Conservation (phyloP, 441 rosid genomes). For the Codiaeum variegatum region DNA sequence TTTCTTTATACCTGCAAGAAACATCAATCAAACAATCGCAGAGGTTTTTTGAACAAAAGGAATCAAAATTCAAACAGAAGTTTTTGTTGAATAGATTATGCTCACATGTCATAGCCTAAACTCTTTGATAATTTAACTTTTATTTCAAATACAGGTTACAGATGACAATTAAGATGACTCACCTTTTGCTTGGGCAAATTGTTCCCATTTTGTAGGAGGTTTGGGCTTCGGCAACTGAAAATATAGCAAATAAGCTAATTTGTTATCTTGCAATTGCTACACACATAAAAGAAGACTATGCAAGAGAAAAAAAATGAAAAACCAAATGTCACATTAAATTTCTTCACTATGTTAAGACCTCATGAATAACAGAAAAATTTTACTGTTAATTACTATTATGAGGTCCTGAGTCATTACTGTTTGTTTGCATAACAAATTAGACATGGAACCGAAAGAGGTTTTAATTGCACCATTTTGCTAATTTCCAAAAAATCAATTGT, state of each 20-base stretch:
- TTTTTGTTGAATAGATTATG: background rate
- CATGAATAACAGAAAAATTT: background rate
- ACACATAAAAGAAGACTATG: background rate
- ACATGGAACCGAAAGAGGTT: background rate
- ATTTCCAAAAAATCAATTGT: background rate
- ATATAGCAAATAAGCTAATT: constrained; percentile 13
- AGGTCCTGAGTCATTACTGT: background rate
- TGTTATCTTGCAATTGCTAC: background rate
- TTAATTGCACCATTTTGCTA: background rate
- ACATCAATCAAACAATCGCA: background rate
- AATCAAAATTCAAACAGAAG: background rate
- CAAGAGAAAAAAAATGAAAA: background rate
- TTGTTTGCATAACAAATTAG: background rate
- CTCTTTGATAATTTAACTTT: background rate
- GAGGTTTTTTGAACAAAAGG: background rate
- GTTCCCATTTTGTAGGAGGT: constrained; percentile 69
- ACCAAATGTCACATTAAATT: no score
- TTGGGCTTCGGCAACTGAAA: constrained; percentile 66
- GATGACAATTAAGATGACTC: constrained; percentile 9
- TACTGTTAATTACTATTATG: background rate
- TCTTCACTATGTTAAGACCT: background rate
- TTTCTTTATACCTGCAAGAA: constrained; percentile 67
- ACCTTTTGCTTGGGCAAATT: constrained; percentile 64
- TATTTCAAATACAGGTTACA: constrained; percentile 8
- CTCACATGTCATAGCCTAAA: background rate